Base-by-base conservation (phyloP, 495 filamentous ascomycete species). In the Hypomontagnella monticulosa region DNA sequence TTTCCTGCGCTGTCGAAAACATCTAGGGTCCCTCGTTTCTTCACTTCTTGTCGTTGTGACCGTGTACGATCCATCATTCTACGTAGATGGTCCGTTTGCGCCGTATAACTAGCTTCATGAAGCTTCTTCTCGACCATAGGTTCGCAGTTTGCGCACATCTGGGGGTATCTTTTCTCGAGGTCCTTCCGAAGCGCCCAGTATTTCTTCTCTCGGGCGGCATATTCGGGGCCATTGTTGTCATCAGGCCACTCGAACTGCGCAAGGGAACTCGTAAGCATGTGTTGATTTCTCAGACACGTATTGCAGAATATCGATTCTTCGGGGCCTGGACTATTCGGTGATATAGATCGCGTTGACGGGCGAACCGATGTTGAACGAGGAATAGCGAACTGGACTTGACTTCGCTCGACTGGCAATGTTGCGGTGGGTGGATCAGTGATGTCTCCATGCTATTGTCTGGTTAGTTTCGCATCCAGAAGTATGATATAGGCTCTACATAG, bases 391-490 rank as follows among this genome's bases (percentile, higher is more conserved):
- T 72, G 78, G 30, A 75, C 61, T 32, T 70, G 61, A 55, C 69
- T 74, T 57, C 74, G 74, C 42, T 72, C 72, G 36, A 75, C 38
- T 37, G 44, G 54, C 42, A 55, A 74, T 56, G 78, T 82, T 8
- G 82, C 74, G 27, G 85, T 82, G n/a, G 93, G 93, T 12, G 93
- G 91, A 72, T 97, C 93, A 44, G 89, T 91, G 43, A 96, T 92
- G 51, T 93, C 83, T 69, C 93, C 93, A 72, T 92, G 84, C 90
- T 93, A 67, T 23, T 38, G 40, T 40, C 46, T 71, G 47, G 43
- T 52, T 32, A 74, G 48, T 34, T 36, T 8, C 40, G 27, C 33
- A 55, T 4, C 11, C 16, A 40, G 14, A 33, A 27, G 6, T 4
- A 7, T 36, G 10, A 38, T 37, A 16, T n/a, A n/a, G 11, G 14